Evolutionary conservation across 495 filamentous ascomycete species (phyloP).

Genomic region (Filosporella fistucella): DNA sequence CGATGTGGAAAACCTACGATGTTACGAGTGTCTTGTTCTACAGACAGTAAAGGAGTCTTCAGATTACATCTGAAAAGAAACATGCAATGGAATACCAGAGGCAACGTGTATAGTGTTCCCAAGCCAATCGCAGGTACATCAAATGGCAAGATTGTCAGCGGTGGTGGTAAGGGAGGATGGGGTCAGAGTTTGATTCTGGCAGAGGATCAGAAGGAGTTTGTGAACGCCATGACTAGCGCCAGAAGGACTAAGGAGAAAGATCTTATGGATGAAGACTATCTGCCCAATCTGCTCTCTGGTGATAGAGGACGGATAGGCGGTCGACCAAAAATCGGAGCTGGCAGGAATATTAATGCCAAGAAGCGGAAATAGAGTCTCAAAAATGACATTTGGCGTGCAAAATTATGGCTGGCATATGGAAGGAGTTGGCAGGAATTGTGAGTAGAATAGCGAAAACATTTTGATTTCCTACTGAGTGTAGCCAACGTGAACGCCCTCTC

Average conservation of each 20-base stretch:
- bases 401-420: neutral
- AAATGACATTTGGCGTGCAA: conserved; percentile 4
- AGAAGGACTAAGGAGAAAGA: conserved; percentile 67
- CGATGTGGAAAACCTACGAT: conserved; percentile 85
- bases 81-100: conserved; percentile 92
- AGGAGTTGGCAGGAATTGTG: neutral
- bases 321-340: conserved; percentile 77
- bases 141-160: conserved; percentile 65
- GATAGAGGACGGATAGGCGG: conserved; percentile 59
- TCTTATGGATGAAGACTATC: conserved; percentile 91
- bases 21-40: conserved; percentile 81
- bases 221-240: conserved; percentile 55
- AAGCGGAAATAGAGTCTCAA: conserved; percentile 41
- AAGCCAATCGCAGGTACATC: conserved; percentile 80
- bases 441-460: conserved; percentile 8
- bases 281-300: conserved; percentile 82
- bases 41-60: conserved; percentile 74
- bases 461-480: conserved; percentile 1
- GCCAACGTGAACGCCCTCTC: conserved; percentile 2
- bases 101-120: conserved; percentile 84
- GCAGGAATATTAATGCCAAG: conserved; percentile 79
- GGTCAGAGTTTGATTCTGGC: conserved; percentile 74
- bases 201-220: conserved; percentile 95
- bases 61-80: conserved; percentile 88
- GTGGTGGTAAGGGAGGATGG: conserved; percentile 86